Evolutionary conservation across 768 basidiomycete genomes (phyloP), one percentile per base, ranked within the genome.

Genomic region (Russula sp.): DNA sequence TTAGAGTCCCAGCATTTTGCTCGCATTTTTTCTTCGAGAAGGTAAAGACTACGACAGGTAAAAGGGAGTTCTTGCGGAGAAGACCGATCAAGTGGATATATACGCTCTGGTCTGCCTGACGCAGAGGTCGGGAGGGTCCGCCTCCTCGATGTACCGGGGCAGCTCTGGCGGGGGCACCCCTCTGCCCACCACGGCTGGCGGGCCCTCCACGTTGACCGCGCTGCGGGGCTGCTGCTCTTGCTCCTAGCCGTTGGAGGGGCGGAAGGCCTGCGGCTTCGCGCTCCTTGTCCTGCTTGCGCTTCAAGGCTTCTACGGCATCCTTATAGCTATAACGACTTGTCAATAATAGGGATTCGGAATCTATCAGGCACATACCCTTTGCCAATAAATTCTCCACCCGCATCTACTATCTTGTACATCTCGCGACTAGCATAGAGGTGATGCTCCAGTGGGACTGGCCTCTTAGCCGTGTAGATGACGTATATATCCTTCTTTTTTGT

Each of bases 401-500:
- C 80, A 71, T 96, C 86, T 27, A 99, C 92, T 61, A 98, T 91
- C 77, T 96, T 98, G 79, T 90, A 89, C 70, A 88, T 78, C 49
- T 97, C 94, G 62, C 87, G 82, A n/a, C 94, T 91, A 6, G 95
- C 93, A 75, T 97, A 99, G 3, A 99, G 78, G 75, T 88, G 96
- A 77, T 98, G 96, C 74, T 98, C 96, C 58, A 99, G 80, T 6
- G 97, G 97, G 6, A 99, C 97, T 0, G 97, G 97, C 59, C 97
- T 82, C 74, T 98, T 94, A 3, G 88, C 85, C 0, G 97, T 99
- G 9, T 92, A 96, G 66, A 99, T 98, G 52, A 99, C 97, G 73
- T 98, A 98, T 59, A 99, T 98, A 67, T 98, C 94, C 74, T 98
- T 98, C 80, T 94, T 96, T 78, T 99, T 98, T 2, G 97, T 99